A percentile compares a stretch with the other conserved stretches of the same genome.
phyloP scores from a whole-genome alignment of 306 rosid species.

The Canavalia gladiata region DNA sequence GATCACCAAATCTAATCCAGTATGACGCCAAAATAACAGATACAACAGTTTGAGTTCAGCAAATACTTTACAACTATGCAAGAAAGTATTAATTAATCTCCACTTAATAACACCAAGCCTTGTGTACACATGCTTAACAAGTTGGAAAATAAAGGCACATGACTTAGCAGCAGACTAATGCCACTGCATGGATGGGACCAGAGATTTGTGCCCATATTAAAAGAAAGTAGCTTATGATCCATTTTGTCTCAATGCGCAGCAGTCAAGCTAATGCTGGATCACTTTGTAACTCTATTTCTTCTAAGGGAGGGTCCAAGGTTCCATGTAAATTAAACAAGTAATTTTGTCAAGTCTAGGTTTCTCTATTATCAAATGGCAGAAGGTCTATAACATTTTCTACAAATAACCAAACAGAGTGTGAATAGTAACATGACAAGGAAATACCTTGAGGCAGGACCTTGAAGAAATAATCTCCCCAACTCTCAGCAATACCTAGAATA shows the following conservation, averaged over 20 bases:
- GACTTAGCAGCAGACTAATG: slow-evolving; percentile 18
- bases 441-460: slow-evolving; percentile 91
- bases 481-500: slow-evolving; percentile 79
- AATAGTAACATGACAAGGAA: slow-evolving; percentile 38
- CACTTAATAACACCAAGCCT: slow-evolving; percentile 27
- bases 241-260: slow-evolving; percentile 37
- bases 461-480: slow-evolving; percentile 91
- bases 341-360: slow-evolving; percentile 26
- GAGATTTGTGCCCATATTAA: slow-evolving; percentile 30
- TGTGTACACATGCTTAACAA: slow-evolving; percentile 22
- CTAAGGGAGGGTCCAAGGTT: not conserved
- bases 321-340: not conserved
- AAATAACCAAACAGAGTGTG: slow-evolving; percentile 14
- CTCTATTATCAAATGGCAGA: slow-evolving; percentile 9
- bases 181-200: slow-evolving; percentile 23
- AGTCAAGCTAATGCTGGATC: slow-evolving; percentile 18
- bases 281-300: slow-evolving; percentile 26
- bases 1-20: slow-evolving; percentile 30
- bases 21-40: slow-evolving; percentile 24
- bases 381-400: slow-evolving; percentile 8
- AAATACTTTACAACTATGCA: slow-evolving; percentile 14
- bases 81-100: slow-evolving; percentile 29
- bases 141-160: slow-evolving; percentile 20
- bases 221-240: slow-evolving; percentile 34
- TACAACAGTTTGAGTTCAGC: slow-evolving; percentile 22